A percentile compares a stretch with the other conserved stretches of the same genome.
These are phyloP conservation scores for Hypoxylon perforatum DNA, from an alignment of 495 filamentous ascomycete species.

Conservation along the genomic window DNA sequence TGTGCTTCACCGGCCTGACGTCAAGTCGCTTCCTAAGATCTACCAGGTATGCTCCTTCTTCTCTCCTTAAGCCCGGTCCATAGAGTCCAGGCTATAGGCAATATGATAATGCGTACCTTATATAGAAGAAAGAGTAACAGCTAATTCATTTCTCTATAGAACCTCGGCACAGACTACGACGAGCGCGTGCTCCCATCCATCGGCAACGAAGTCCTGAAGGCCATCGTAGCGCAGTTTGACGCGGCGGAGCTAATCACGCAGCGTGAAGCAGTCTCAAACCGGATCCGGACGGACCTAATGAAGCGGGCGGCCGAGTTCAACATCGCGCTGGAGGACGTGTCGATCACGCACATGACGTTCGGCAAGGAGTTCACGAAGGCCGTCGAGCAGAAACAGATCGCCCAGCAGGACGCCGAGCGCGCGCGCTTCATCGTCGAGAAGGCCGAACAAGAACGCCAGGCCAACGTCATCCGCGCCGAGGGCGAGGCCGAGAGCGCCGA, in stretches of 20 bases:
- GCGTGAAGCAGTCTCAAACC: constrained; percentile 93
- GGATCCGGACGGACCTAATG: constrained; percentile 93
- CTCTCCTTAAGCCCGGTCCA: not conserved
- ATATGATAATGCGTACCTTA: not conserved
- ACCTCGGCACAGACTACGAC: constrained; percentile 96
- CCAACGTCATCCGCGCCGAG: constrained; percentile 97
- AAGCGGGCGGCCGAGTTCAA: constrained; percentile 98
- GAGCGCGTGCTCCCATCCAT: constrained; percentile 99
- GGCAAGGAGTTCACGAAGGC: constrained; percentile 98
- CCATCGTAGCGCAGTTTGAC: constrained; percentile 99
- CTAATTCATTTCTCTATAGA: constrained; percentile 44
- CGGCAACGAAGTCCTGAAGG: constrained; percentile 99
- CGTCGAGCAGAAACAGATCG: constrained; percentile 99
- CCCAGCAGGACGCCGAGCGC: constrained; percentile 97
- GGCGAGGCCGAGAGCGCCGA: constrained; percentile 97
- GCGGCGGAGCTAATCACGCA: constrained; percentile 99
- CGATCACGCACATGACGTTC: constrained; percentile 99
- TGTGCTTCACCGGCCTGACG: constrained; percentile 94
- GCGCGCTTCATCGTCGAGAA: constrained; percentile 98
- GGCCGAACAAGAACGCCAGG: constrained; percentile 98
- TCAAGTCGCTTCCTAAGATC: constrained; percentile 91
- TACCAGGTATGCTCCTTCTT: constrained; percentile 79
- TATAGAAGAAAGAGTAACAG: not conserved
- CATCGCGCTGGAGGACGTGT: constrained; percentile 98
- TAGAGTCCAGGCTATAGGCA: not conserved